These are phyloP conservation scores for Metschnikowia lochheadii DNA, from an alignment of 805 yeast genomes.

Conservation along the genomic window DNA sequence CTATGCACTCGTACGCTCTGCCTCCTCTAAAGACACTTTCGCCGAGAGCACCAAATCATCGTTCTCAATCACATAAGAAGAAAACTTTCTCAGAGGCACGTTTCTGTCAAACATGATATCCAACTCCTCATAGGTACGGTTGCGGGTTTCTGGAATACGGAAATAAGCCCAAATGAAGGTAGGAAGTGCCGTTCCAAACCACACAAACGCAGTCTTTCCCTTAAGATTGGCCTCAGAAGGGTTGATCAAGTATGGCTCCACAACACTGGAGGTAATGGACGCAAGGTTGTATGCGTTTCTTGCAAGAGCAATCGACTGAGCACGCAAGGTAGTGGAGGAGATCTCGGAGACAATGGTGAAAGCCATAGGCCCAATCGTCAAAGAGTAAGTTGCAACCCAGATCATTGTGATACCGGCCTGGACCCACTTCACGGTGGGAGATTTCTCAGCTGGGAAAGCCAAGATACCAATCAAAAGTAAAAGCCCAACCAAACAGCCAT, in stretches of 20 bases:
- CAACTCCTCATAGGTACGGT: conserved; percentile 11
- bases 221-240: conserved; percentile 12
- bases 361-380: conserved; percentile 12
- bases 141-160: conserved; percentile 10
- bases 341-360: conserved; percentile 11
- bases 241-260: conserved; percentile 11
- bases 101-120: conserved; percentile 9
- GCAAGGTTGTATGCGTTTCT: conserved; percentile 11
- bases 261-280: conserved; percentile 10
- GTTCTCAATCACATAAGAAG: conserved; percentile 2
- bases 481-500: background rate
- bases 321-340: conserved; percentile 11
- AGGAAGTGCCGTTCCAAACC: conserved; percentile 17
- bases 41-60: conserved; percentile 4
- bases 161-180: conserved; percentile 29
- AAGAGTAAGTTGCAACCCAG: conserved; percentile 11
- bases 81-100: conserved; percentile 6
- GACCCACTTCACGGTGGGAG: conserved; percentile 20
- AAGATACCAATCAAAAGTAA: conserved; percentile 10
- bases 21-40: background rate
- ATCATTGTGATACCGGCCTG: conserved; percentile 20
- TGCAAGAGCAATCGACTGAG: conserved; percentile 11
- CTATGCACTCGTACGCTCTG: background rate
- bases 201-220: conserved; percentile 11
- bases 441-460: conserved; percentile 16